A percentile compares a stretch with the other conserved stretches of the same genome.
phyloP scores from a whole-genome alignment of 768 basidiomycete genomes.

The Sporobolomyces phaffii region DNA sequence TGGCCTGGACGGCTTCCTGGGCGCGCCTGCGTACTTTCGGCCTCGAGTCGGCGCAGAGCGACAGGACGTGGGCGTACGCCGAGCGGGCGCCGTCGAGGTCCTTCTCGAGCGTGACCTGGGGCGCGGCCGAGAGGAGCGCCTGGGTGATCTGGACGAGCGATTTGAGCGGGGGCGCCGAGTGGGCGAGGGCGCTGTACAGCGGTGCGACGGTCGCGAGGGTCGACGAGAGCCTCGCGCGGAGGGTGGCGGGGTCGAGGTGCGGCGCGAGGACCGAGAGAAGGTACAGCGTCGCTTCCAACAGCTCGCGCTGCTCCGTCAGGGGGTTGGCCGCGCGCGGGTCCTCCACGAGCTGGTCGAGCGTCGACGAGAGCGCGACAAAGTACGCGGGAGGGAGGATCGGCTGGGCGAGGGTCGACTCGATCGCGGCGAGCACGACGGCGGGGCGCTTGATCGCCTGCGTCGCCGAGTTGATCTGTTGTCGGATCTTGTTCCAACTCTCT shows the following conservation, averaged over 20 bases:
- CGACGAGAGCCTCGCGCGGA: slow-evolving; percentile 67
- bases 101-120: slow-evolving; percentile 62
- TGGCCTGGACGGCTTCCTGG: slow-evolving; percentile 72
- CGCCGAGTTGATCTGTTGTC: slow-evolving; percentile 11
- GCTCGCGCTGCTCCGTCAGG: slow-evolving; percentile 60
- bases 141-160: slow-evolving; percentile 77
- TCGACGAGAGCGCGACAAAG: slow-evolving; percentile 83
- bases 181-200: slow-evolving; percentile 57
- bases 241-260: slow-evolving; percentile 70
- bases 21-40: slow-evolving; percentile 93
- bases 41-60: slow-evolving; percentile 73
- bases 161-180: slow-evolving; percentile 55
- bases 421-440: slow-evolving; percentile 30
- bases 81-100: slow-evolving; percentile 56
- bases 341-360: slow-evolving; percentile 66
- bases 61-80: slow-evolving; percentile 75
- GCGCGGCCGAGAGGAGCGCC: slow-evolving; percentile 62
- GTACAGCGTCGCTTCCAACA: slow-evolving; percentile 77
- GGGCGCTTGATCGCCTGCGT: slow-evolving; percentile 16
- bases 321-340: slow-evolving; percentile 54
- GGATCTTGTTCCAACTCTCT: slow-evolving; percentile 26
- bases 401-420: slow-evolving; percentile 27
- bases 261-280: slow-evolving; percentile 71
- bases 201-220: slow-evolving; percentile 69
- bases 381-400: slow-evolving; percentile 71